Conservation (phyloP, 352 stramenopile genomes). For the Phytopythium kandeliae region DNA sequence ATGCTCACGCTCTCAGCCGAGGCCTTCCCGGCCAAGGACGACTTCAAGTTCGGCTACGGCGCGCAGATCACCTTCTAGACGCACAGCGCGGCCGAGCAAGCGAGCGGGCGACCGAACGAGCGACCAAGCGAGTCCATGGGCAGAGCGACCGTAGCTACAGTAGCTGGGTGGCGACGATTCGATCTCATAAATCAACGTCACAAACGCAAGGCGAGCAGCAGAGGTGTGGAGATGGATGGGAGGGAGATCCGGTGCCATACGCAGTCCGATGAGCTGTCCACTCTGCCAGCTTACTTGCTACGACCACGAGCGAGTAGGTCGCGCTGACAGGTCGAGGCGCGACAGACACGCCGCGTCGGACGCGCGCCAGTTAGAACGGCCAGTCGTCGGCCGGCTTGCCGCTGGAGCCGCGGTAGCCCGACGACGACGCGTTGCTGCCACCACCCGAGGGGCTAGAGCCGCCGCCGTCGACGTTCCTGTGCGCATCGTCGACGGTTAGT, state of each 20-base stretch:
- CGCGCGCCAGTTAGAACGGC: conserved; percentile 82
- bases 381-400: conserved; percentile 58
- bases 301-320: no score
- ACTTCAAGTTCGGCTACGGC: conserved; percentile 90
- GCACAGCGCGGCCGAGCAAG: conserved; percentile 9
- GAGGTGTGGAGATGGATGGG: no score
- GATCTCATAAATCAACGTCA: conserved; percentile 2
- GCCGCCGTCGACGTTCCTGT: conserved; percentile 44
- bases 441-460: conserved; percentile 15
- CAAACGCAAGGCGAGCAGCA: no score
- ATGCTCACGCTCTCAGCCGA: conserved; percentile 80
- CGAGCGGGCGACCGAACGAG: conserved; percentile 14
- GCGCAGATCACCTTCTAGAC: conserved; percentile 86
- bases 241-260: no score
- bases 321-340: no score
- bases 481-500: conserved; percentile 5
- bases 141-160: conserved; percentile 3
- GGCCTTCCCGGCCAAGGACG: conserved; percentile 81
- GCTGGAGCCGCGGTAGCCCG: conserved; percentile 25
- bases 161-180: conserved; percentile 7
- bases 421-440: conserved; percentile 20
- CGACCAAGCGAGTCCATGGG: conserved; percentile 14
- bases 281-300: no score
- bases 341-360: no score
- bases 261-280: no score